phyloP scores from a whole-genome alignment of 2,329 filamentous ascomycete species.

The Aspergillus sp. region DNA sequence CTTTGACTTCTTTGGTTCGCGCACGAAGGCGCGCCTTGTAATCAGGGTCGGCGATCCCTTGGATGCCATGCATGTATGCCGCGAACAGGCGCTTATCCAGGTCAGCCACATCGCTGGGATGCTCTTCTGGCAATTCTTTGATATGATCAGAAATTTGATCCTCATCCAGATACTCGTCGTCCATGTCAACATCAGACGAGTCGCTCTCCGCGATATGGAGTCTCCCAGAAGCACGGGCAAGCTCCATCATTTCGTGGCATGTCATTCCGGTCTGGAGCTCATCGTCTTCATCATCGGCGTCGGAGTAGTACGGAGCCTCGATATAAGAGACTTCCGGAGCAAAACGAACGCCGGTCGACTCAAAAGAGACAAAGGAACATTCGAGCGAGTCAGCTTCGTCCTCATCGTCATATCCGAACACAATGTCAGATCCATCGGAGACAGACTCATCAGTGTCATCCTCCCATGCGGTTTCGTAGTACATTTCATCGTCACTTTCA shows the following conservation, averaged over 20 bases:
- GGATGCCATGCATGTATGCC: slow-evolving; percentile 45
- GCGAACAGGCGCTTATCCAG: slow-evolving; percentile 40
- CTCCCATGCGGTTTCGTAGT: slow-evolving; percentile 32
- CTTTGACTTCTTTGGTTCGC: slow-evolving; percentile 34
- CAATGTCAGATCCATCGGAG: slow-evolving; percentile 19
- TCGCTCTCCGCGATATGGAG: slow-evolving; percentile 20
- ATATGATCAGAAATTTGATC: slow-evolving; percentile 19
- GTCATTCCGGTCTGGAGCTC: slow-evolving; percentile 32
- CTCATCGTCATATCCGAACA: slow-evolving; percentile 28
- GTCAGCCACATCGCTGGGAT: slow-evolving; percentile 37
- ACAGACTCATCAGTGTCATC: slow-evolving; percentile 9
- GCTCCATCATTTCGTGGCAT: slow-evolving; percentile 41
- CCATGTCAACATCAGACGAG: slow-evolving; percentile 16
- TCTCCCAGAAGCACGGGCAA: slow-evolving; percentile 28
- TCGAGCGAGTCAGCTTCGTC: slow-evolving; percentile 32
- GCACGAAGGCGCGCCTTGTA: slow-evolving; percentile 35
- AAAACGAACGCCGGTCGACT: slow-evolving; percentile 33
- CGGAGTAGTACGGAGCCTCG: slow-evolving; percentile 23
- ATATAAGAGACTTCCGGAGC: slow-evolving; percentile 35
- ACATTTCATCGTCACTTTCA: slow-evolving; percentile 31
- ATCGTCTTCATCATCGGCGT: slow-evolving; percentile 23
- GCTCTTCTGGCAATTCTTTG: slow-evolving; percentile 33
- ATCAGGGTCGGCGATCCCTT: slow-evolving; percentile 32
- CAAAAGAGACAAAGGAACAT: slow-evolving; percentile 39
- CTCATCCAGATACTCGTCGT: slow-evolving; percentile 16